Evolutionary conservation across 371 early-diverging fungal genomes (phyloP).

Genomic region (Catenaria anguillulae): DNA sequence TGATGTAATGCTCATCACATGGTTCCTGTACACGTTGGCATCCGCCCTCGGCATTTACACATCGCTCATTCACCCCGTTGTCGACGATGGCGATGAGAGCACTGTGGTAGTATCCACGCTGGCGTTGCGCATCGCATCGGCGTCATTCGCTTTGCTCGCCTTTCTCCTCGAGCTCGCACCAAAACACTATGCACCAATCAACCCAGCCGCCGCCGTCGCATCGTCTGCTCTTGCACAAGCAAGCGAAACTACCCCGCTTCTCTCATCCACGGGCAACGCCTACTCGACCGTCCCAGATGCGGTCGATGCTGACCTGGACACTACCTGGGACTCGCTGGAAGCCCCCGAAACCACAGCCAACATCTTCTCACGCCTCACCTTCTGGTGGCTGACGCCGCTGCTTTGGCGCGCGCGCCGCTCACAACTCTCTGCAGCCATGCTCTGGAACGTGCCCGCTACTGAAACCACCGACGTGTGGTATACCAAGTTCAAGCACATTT

Average conservation of each 20-base stretch:
- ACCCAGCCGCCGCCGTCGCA: neutral
- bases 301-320: neutral
- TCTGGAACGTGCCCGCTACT: constrained; percentile 37
- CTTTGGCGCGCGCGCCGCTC: constrained; percentile 65
- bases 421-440: constrained; percentile 58
- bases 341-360: constrained; percentile 64
- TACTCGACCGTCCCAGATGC: neutral
- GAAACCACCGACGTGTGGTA: constrained; percentile 12
- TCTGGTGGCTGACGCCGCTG: constrained; percentile 81
- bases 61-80: neutral
- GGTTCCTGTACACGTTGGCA: constrained; percentile 32
- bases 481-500: constrained; percentile 43
- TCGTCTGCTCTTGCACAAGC: neutral
- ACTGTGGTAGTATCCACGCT: neutral
- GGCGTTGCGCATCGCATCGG: neutral
- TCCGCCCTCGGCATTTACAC: constrained; percentile 19
- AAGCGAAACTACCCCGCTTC: neutral
- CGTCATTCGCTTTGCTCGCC: neutral
- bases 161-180: neutral
- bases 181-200: neutral
- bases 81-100: no score
- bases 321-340: neutral
- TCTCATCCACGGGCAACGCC: neutral
- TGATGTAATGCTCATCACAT: constrained; percentile 54
- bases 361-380: constrained; percentile 67